phyloP scores from a whole-genome alignment of 2,329 filamentous ascomycete species.

The Periglandula ipomoeae region DNA sequence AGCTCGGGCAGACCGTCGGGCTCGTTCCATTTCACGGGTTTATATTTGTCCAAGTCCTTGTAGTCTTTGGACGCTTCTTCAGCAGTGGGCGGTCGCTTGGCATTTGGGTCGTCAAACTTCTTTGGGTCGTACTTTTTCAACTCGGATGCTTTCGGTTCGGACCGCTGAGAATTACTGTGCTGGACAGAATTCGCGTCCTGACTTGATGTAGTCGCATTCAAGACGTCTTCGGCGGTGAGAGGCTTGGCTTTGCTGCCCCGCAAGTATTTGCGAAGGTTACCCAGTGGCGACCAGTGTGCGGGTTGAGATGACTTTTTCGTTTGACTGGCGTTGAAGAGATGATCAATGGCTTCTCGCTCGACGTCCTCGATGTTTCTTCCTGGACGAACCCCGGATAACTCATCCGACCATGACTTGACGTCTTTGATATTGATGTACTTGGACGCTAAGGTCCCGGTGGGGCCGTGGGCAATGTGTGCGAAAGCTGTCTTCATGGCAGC shows the following conservation, averaged over 20 bases:
- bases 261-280: constrained; percentile 26
- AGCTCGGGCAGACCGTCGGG: constrained; percentile 20
- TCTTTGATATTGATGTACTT: constrained; percentile 27
- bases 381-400: constrained; percentile 27
- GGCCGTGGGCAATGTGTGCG: constrained; percentile 23
- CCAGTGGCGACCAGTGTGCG: constrained; percentile 14
- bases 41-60: constrained; percentile 32
- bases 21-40: constrained; percentile 20
- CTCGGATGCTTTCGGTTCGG: constrained; percentile 16
- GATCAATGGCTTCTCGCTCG: constrained; percentile 34
- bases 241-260: constrained; percentile 12
- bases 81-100: constrained; percentile 16
- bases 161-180: constrained; percentile 40
- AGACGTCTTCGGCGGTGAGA: constrained; percentile 14
- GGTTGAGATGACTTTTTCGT: constrained; percentile 7
- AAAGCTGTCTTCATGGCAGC: constrained; percentile 32
- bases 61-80: constrained; percentile 29
- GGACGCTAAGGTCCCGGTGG: constrained; percentile 21
- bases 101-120: constrained; percentile 19
- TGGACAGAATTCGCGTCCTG: constrained; percentile 6
- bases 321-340: constrained; percentile 28
- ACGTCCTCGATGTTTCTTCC: constrained; percentile 35
- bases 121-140: constrained; percentile 23
- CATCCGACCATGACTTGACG: constrained; percentile 26
- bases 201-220: constrained; percentile 15